phyloP scores from a whole-genome alignment of 495 filamentous ascomycete genomes.

The Trichoderma gamsii region DNA sequence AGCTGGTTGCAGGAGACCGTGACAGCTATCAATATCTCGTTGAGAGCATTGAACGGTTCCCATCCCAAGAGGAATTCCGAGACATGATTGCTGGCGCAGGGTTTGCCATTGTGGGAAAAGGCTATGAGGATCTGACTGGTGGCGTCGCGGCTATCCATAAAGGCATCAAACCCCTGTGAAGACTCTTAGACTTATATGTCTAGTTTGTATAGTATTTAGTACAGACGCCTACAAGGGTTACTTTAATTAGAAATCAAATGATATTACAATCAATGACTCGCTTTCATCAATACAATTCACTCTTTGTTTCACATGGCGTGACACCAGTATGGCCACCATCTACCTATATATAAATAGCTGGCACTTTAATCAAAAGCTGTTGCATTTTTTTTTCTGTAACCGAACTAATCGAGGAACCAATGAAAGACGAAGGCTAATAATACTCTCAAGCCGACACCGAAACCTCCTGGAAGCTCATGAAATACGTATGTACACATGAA shows the following conservation, averaged over 20 bases:
- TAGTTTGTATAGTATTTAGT: not conserved
- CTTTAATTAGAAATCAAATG: no score
- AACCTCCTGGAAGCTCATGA: conserved; percentile 7
- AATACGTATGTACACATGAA: conserved; percentile 11
- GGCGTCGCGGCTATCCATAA: conserved; percentile 95
- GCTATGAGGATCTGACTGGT: conserved; percentile 81
- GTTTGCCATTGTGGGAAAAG: conserved; percentile 73
- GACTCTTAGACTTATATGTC: not conserved
- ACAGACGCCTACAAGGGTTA: not conserved
- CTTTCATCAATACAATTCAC: not conserved
- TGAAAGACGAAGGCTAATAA: conserved; percentile 1
- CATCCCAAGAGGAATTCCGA: conserved; percentile 73
- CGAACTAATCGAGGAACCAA: not conserved
- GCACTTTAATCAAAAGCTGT: not conserved
- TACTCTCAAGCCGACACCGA: not conserved
- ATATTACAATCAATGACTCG: not conserved
- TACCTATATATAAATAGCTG: not conserved
- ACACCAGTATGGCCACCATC: not conserved
- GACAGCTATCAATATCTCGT: conserved; percentile 98
- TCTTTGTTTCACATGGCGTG: not conserved
- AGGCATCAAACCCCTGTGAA: conserved; percentile 74
- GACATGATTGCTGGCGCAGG: conserved; percentile 86
- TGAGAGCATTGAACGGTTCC: conserved; percentile 94
- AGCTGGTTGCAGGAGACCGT: conserved; percentile 88
- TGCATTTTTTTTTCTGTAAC: not conserved